These are phyloP conservation scores for Aphanomyces stellatus DNA, from an alignment of 352 stramenopile species.

Conservation along the genomic window DNA sequence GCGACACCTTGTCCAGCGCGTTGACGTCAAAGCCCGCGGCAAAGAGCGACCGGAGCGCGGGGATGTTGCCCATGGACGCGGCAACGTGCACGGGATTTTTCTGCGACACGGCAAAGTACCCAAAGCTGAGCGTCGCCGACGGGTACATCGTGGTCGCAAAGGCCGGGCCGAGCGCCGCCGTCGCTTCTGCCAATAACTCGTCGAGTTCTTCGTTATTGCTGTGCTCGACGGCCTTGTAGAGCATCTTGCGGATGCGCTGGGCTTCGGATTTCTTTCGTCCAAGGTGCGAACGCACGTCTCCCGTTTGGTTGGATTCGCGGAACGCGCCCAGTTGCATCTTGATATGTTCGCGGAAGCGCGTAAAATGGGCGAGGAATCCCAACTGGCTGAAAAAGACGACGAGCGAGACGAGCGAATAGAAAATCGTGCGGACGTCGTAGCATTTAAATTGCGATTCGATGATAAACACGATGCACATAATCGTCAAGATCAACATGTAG, in stretches of 20 bases:
- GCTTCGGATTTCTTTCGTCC: constrained; percentile 20
- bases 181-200: constrained; percentile 45
- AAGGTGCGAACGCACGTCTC: constrained; percentile 63
- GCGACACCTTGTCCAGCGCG: constrained; percentile 71
- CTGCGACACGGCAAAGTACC: constrained; percentile 62
- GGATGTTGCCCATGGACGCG: constrained; percentile 70
- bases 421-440: constrained; percentile 33
- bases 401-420: constrained; percentile 44
- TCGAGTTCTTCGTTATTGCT: constrained; percentile 52
- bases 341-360: constrained; percentile 68
- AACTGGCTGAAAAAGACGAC: constrained; percentile 57
- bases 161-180: constrained; percentile 33
- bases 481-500: constrained; percentile 43
- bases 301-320: constrained; percentile 72
- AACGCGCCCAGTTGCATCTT: constrained; percentile 81
- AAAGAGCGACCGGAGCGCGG: constrained; percentile 52
- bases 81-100: constrained; percentile 83
- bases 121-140: constrained; percentile 51
- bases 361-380: constrained; percentile 58
- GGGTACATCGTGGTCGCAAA: constrained; percentile 62
- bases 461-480: constrained; percentile 37
- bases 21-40: constrained; percentile 57
- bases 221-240: constrained; percentile 65
- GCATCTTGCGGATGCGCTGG: constrained; percentile 48
- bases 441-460: constrained; percentile 47